Conservation (phyloP, 176 grass and related monocot genomes). For the Carex scoparia region DNA sequence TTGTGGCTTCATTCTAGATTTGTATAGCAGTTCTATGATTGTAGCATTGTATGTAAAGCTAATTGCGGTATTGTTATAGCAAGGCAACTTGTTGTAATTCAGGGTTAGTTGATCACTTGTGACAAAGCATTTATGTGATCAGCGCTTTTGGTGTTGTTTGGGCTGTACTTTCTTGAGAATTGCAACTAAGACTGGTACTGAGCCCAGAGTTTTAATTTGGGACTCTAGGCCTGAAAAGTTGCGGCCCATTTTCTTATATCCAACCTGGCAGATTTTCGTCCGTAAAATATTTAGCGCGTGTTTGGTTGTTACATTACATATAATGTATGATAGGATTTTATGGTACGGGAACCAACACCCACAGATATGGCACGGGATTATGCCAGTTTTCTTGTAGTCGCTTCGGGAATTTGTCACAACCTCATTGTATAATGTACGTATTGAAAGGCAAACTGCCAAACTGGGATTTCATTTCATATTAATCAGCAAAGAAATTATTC, state of each 20-base stretch:
- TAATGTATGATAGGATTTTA: no score
- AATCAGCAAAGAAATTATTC: neutral
- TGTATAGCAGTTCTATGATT: neutral
- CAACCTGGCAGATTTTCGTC: no score
- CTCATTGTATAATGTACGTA: neutral
- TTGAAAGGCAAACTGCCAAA: neutral
- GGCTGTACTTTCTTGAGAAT: neutral
- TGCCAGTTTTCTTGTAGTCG: no score
- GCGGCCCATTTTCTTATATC: neutral
- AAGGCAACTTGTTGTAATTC: neutral
- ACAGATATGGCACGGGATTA: no score
- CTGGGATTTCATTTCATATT: neutral
- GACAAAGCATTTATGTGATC: neutral
- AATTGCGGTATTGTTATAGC: neutral
- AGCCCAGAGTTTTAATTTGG: neutral
- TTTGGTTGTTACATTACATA: neutral
- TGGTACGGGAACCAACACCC: no score
- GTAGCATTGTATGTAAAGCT: neutral
- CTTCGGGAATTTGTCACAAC: no score
- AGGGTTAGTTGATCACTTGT: neutral
- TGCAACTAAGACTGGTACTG: neutral
- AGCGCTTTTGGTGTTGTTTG: neutral
- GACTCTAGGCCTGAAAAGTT: neutral
- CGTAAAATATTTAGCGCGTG: no score
- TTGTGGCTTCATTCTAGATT: conserved; percentile 7